A percentile compares a stretch with the other conserved stretches of the same genome.
phyloP scores from a whole-genome alignment of 257 asterid genomes.

The Prunella vulgaris region DNA sequence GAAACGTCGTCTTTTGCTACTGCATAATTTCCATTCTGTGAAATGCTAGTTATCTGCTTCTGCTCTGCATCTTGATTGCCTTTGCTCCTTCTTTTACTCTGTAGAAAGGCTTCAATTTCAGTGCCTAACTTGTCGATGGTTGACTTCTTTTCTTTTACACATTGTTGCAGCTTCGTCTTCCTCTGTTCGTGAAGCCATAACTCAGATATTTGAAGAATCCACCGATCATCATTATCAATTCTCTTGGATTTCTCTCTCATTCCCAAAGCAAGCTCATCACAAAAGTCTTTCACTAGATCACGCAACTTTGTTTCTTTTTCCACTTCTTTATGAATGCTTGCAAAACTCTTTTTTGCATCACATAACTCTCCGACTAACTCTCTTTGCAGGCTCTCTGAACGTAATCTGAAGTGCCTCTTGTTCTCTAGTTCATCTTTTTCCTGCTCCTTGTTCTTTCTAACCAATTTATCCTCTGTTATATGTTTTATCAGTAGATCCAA shows the following conservation, averaged over 20 bases:
- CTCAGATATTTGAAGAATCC: slow-evolving; percentile 72
- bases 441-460: slow-evolving; percentile 27
- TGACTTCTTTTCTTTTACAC: slow-evolving; percentile 11
- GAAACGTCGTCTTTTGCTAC: no score
- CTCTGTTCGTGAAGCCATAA: slow-evolving; percentile 81
- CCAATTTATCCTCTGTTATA: slow-evolving; percentile 49
- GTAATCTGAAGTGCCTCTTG: slow-evolving; percentile 38
- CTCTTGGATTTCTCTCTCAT: slow-evolving; percentile 55
- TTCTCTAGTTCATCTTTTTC: slow-evolving; percentile 67
- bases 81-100: slow-evolving; percentile 24
- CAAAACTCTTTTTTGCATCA: slow-evolving; percentile 51
- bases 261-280: slow-evolving; percentile 87
- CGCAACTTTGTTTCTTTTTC: slow-evolving; percentile 55
- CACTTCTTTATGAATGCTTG: slow-evolving; percentile 39
- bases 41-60: no score
- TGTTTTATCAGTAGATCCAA: slow-evolving; percentile 62
- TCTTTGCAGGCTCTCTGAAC: slow-evolving; percentile 35
- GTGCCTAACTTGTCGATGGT: slow-evolving; percentile 15
- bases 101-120: slow-evolving; percentile 38
- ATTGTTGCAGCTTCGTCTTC: slow-evolving; percentile 46
- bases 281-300: slow-evolving; percentile 39
- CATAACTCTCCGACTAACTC: slow-evolving; percentile 57
- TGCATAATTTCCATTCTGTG: no score
- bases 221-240: slow-evolving; percentile 28
- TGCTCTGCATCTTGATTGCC: no score